phyloP scores from a whole-genome alignment of 257 asterid genomes.

The Ilex aquifolium region DNA sequence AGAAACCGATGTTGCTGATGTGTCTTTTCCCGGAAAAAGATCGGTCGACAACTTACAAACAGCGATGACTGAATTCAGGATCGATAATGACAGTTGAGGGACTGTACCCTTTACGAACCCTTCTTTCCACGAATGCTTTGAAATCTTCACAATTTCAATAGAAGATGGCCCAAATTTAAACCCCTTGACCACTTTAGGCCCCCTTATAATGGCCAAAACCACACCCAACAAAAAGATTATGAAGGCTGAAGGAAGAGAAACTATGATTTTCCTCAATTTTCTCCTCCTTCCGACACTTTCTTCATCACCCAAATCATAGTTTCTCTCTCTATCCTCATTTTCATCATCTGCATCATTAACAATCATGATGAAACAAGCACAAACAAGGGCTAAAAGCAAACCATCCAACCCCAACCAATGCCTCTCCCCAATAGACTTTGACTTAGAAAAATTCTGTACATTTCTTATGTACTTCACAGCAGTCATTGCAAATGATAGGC shows the following conservation, averaged over 20 bases:
- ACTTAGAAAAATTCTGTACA: slow-evolving; percentile 46
- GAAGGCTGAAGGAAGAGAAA: slow-evolving; percentile 64
- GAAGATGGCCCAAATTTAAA: slow-evolving; percentile 65
- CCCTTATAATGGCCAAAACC: slow-evolving; percentile 49
- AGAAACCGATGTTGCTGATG: slow-evolving; percentile 65
- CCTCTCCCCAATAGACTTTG: slow-evolving; percentile 49
- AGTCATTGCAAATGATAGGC: slow-evolving; percentile 62
- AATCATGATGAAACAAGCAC: slow-evolving; percentile 51
- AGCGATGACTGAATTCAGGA: slow-evolving; percentile 71
- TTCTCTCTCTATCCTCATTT: slow-evolving; percentile 20
- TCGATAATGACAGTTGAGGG: slow-evolving; percentile 68
- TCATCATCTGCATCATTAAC: slow-evolving; percentile 55
- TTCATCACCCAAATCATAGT: slow-evolving; percentile 1
- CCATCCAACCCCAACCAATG: slow-evolving; percentile 77
- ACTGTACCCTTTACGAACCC: slow-evolving; percentile 74
- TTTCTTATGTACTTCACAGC: slow-evolving; percentile 59
- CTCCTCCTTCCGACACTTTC: slow-evolving; percentile 4
- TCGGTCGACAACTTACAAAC: slow-evolving; percentile 70
- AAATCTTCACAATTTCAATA: slow-evolving; percentile 33
- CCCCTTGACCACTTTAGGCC: slow-evolving; percentile 47
- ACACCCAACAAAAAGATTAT: slow-evolving; percentile 51
- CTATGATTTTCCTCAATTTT: slow-evolving; percentile 21
- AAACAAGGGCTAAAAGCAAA: slow-evolving; percentile 46
- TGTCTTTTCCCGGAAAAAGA: slow-evolving; percentile 57
- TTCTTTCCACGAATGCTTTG: slow-evolving; percentile 63